Conservation (phyloP, 2,329 filamentous ascomycete species). For the Aspergillus viridinutans region DNA sequence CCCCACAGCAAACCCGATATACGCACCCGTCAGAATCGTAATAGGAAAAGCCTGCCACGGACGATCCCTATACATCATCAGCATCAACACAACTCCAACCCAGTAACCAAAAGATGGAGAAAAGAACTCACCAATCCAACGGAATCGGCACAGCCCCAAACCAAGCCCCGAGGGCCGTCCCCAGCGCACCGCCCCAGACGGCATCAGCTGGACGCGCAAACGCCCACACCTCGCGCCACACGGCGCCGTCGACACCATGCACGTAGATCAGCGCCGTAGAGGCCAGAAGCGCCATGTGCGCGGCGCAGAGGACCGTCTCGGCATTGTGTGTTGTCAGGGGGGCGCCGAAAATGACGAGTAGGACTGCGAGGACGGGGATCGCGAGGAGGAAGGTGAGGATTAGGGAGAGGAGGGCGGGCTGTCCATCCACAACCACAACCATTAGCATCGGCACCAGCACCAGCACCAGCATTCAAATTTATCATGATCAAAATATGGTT, state of each 20-base stretch:
- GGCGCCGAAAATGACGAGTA: slow-evolving; percentile 84
- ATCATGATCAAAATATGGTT: background rate
- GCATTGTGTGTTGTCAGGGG: slow-evolving; percentile 75
- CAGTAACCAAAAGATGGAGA: too few relatives aligned
- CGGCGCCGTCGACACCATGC: slow-evolving; percentile 68
- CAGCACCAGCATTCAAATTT: too few relatives aligned
- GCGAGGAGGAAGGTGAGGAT: slow-evolving; percentile 49
- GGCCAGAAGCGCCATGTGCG: slow-evolving; percentile 75
- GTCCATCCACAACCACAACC: slow-evolving; percentile 3
- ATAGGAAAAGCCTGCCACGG: slow-evolving; percentile 99
- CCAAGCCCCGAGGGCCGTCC: slow-evolving; percentile 79
- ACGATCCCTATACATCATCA: slow-evolving; percentile 60
- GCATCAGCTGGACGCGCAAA: slow-evolving; percentile 74
- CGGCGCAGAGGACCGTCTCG: slow-evolving; percentile 75
- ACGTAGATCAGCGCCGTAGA: slow-evolving; percentile 79
- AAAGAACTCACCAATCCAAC: slow-evolving; percentile 78
- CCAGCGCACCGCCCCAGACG: slow-evolving; percentile 76
- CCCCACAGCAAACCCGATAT: slow-evolving; percentile 71
- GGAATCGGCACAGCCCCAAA: slow-evolving; percentile 92
- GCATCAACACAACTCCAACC: too few relatives aligned
- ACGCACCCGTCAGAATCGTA: slow-evolving; percentile 79
- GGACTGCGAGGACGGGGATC: slow-evolving; percentile 54
- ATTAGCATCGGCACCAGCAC: background rate
- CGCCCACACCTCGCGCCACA: slow-evolving; percentile 67
- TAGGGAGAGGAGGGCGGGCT: slow-evolving; percentile 70